phyloP scores from a whole-genome alignment of 139 green algal genomes.

The Pseudopediastrum boryanum region DNA sequence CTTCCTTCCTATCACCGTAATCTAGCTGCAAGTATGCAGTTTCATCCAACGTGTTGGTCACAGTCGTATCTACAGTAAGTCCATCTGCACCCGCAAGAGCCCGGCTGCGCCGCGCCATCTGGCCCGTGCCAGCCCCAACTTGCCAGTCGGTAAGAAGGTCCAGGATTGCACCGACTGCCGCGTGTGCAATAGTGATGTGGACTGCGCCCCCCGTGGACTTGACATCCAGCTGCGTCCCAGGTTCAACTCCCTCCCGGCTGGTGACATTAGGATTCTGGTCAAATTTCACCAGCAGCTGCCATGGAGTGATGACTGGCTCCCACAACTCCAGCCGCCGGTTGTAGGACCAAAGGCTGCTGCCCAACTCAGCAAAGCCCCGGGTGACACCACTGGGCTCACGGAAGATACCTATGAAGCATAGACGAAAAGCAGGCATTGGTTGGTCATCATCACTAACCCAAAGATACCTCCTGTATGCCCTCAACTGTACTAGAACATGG shows the following conservation, averaged over 20 bases:
- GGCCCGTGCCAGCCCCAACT: not conserved
- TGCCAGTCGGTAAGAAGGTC: slow-evolving; percentile 52
- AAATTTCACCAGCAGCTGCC: slow-evolving; percentile 68
- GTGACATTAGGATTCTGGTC: slow-evolving; percentile 43
- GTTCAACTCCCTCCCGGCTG: slow-evolving; percentile 37
- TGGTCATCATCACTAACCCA: no score
- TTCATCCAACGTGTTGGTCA: slow-evolving; percentile 72
- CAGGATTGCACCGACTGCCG: slow-evolving; percentile 49
- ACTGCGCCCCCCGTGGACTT: slow-evolving; percentile 52
- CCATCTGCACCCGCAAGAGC: slow-evolving; percentile 45
- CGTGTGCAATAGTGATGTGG: slow-evolving; percentile 59
- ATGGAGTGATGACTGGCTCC: slow-evolving; percentile 91
- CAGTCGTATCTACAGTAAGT: slow-evolving; percentile 41
- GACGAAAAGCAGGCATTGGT: no score
- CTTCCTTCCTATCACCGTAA: slow-evolving; percentile 60
- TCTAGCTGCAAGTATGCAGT: slow-evolving; percentile 69
- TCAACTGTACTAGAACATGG: no score
- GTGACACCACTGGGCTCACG: slow-evolving; percentile 29
- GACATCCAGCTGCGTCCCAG: slow-evolving; percentile 51
- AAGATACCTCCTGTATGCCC: no score
- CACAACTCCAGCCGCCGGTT: slow-evolving; percentile 66
- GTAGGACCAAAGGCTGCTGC: slow-evolving; percentile 65
- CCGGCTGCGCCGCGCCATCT: not conserved
- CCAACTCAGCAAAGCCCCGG: slow-evolving; percentile 50
- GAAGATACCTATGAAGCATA: slow-evolving; percentile 8